These are phyloP conservation scores for Tricholoma matsutake DNA, from an alignment of 768 basidiomycete genomes.

Conservation along the genomic window DNA sequence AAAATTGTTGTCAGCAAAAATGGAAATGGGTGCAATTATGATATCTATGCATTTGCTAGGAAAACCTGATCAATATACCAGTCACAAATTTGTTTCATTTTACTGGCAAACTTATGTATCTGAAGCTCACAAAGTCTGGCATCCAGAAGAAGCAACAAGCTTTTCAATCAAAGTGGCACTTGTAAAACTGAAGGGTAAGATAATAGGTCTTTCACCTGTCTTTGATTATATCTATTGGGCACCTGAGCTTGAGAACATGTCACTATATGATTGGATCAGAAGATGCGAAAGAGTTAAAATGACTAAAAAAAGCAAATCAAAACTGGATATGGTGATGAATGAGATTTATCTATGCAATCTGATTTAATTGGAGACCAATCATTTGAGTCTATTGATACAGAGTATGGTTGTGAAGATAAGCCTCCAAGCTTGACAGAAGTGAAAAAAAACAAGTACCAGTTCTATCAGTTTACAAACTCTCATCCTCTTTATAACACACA, in stretches of 20 bases:
- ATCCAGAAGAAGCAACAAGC: not conserved
- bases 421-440: not conserved
- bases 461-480: not conserved
- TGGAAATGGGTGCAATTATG: conserved; percentile 37
- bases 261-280: conserved; percentile 27
- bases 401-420: not conserved
- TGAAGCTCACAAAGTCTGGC: conserved; percentile 13
- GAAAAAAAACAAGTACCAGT: not conserved
- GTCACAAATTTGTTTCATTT: too few relatives aligned
- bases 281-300: conserved; percentile 8
- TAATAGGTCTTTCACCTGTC: conserved; percentile 23
- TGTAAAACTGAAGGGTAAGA: conserved; percentile 10
- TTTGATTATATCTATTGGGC: conserved; percentile 34
- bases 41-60: conserved; percentile 23
- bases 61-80: too few relatives aligned
- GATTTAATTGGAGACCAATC: not conserved
- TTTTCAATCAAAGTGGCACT: conserved; percentile 16
- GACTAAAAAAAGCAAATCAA: not conserved
- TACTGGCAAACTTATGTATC: conserved; percentile 22
- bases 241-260: conserved; percentile 11
- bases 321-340: not conserved
- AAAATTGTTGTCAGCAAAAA: conserved; percentile 23
- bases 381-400: not conserved
- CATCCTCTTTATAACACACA: not conserved
- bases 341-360: not conserved